phyloP scores from a whole-genome alignment of 1,284 basidiomycete species.

The Boletellus deceptivus region DNA sequence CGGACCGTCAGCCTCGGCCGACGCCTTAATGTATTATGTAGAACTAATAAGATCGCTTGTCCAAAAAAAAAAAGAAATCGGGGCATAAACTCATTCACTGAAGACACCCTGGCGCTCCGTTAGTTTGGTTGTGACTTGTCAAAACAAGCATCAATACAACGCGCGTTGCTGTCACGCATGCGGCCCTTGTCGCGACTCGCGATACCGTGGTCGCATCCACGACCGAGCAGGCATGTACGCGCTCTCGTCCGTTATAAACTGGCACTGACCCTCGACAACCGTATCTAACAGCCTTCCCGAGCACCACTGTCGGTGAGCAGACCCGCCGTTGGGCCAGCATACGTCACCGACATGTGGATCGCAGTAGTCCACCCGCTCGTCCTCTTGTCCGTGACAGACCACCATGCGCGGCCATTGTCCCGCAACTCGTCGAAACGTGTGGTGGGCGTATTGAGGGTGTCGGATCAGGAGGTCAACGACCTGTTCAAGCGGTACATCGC shows the following conservation, averaged over 20 bases:
- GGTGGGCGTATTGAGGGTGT: constrained; percentile 90
- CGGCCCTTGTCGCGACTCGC: neutral
- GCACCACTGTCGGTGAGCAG: constrained; percentile 68
- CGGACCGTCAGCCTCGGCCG: too few species aligned
- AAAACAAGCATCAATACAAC: constrained; percentile 30
- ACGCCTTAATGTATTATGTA: too few species aligned
- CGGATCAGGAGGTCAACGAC: constrained; percentile 97
- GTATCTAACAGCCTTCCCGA: constrained; percentile 62
- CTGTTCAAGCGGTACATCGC: constrained; percentile 93
- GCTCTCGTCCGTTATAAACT: neutral
- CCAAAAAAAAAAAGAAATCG: too few species aligned
- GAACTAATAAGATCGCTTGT: too few species aligned
- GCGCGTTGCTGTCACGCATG: constrained; percentile 18
- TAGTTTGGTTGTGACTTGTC: neutral
- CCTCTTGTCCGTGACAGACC: constrained; percentile 88
- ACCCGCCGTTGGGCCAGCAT: neutral
- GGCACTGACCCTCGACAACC: neutral
- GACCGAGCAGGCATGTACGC: constrained; percentile 66
- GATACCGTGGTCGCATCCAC: constrained; percentile 59
- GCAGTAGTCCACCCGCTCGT: constrained; percentile 86
- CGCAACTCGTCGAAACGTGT: constrained; percentile 86
- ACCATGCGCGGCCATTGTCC: constrained; percentile 84
- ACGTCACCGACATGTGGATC: constrained; percentile 1
- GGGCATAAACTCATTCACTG: too few species aligned
- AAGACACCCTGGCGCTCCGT: too few species aligned